phyloP scores from a whole-genome alignment of 805 yeast species.

The Kodamaea kakaduensis region DNA sequence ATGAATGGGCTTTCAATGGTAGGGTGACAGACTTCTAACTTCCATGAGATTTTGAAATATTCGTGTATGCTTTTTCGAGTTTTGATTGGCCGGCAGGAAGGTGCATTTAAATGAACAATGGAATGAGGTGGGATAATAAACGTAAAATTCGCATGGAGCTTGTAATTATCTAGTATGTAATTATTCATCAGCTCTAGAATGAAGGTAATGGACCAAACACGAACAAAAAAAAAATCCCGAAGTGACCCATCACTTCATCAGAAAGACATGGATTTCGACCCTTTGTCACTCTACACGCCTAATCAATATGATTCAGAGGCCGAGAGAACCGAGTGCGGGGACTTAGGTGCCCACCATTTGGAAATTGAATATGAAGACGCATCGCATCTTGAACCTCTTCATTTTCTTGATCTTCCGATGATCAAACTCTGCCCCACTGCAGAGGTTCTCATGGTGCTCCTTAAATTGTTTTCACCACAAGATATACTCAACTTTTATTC shows the following conservation, averaged over 20 bases:
- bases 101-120: no score
- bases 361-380: constrained; percentile 11
- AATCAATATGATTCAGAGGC: constrained; percentile 4
- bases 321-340: no score
- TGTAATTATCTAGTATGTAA: no score
- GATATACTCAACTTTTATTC: constrained; percentile 49
- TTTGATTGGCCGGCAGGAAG: no score
- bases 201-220: no score
- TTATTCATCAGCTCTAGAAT: no score
- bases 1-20: constrained; percentile 92
- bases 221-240: no score
- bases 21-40: constrained; percentile 88
- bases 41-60: no score
- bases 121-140: no score
- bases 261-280: constrained; percentile 36
- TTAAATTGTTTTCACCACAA: constrained; percentile 47
- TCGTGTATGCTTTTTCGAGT: no score
- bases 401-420: constrained; percentile 57
- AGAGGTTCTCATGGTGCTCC: constrained; percentile 39
- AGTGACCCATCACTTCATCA: no score
- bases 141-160: no score
- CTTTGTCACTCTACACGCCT: constrained; percentile 38
- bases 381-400: constrained; percentile 35
- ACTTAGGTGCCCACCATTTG: background rate
- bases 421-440: constrained; percentile 45